Conservation (phyloP, 78 protist species). For the Chrysochromulina parva region DNA sequence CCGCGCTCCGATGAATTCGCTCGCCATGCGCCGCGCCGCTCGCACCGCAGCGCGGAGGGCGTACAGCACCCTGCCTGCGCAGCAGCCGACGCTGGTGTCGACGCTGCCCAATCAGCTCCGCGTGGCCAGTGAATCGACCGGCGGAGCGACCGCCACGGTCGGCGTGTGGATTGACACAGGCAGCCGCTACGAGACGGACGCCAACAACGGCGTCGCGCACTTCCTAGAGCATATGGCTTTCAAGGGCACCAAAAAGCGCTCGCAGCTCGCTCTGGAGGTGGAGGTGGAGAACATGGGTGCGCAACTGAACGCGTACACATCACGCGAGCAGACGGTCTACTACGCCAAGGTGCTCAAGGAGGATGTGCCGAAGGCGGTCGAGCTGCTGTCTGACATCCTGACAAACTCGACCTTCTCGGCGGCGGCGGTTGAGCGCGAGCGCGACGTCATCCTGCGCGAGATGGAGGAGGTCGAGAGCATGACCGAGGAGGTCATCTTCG, state of each 20-base stretch:
- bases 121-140: slow-evolving; percentile 85
- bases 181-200: slow-evolving; percentile 86
- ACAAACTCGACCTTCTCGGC: slow-evolving; percentile 64
- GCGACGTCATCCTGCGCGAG: slow-evolving; percentile 85
- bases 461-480: slow-evolving; percentile 59
- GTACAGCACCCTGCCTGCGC: background rate
- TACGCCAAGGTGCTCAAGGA: slow-evolving; percentile 77
- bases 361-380: slow-evolving; percentile 77
- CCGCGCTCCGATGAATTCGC: too few species aligned
- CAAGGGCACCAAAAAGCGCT: slow-evolving; percentile 86
- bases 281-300: slow-evolving; percentile 95
- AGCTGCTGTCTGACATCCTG: slow-evolving; percentile 88
- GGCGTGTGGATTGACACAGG: slow-evolving; percentile 96
- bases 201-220: slow-evolving; percentile 96
- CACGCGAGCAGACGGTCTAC: slow-evolving; percentile 88
- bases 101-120: slow-evolving; percentile 84
- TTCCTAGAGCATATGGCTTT: slow-evolving; percentile 96
- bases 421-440: slow-evolving; percentile 77
- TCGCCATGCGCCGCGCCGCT: too few species aligned
- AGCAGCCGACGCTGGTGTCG: slow-evolving; percentile 39
- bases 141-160: slow-evolving; percentile 69
- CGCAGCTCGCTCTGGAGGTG: slow-evolving; percentile 71
- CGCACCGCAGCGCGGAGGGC: too few species aligned
- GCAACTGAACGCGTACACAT: slow-evolving; percentile 94
- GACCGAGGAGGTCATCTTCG: slow-evolving; percentile 70